Conservation (phyloP, 441 rosid species). For the Biscutella laevigata region DNA sequence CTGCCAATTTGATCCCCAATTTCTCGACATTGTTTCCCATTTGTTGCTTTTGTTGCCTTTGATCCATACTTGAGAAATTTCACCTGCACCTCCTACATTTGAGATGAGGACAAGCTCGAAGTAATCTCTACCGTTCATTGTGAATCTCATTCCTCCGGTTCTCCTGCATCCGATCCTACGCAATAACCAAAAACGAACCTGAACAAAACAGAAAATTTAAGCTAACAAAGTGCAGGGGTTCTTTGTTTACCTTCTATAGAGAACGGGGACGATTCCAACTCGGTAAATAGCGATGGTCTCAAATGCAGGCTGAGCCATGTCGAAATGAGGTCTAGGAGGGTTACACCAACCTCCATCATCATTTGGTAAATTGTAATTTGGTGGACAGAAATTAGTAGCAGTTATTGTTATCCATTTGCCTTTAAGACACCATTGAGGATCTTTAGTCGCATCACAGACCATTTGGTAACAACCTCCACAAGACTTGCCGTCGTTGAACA, state of each 20-base stretch:
- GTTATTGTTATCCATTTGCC: slow-evolving; percentile 52
- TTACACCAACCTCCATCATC: slow-evolving; percentile 79
- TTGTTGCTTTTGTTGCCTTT: slow-evolving; percentile 43
- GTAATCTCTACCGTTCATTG: slow-evolving; percentile 45
- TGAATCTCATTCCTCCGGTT: slow-evolving; percentile 52
- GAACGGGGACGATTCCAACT: slow-evolving; percentile 54
- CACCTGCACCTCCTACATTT: slow-evolving; percentile 58
- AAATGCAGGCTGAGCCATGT: slow-evolving; percentile 63
- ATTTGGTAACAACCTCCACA: slow-evolving; percentile 69
- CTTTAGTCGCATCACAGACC: slow-evolving; percentile 41
- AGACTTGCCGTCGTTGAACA: slow-evolving; percentile 49
- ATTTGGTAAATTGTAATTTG: slow-evolving; percentile 45
- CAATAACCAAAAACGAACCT: too few species aligned
- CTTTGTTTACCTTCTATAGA: slow-evolving; percentile 33
- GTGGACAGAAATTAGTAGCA: slow-evolving; percentile 80
- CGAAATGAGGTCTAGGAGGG: slow-evolving; percentile 61
- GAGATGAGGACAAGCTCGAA: slow-evolving; percentile 59
- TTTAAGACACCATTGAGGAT: slow-evolving; percentile 56
- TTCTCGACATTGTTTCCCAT: slow-evolving; percentile 56
- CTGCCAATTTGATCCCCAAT: slow-evolving; percentile 69
- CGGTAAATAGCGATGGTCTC: slow-evolving; percentile 48
- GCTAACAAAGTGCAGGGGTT: too few species aligned
- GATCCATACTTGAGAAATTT: slow-evolving; percentile 42
- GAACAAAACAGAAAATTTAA: too few species aligned
- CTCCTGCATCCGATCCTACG: slow-evolving; percentile 50